phyloP scores from a whole-genome alignment of 2,329 filamentous ascomycete genomes.

The Ophiostoma pallidulum region DNA sequence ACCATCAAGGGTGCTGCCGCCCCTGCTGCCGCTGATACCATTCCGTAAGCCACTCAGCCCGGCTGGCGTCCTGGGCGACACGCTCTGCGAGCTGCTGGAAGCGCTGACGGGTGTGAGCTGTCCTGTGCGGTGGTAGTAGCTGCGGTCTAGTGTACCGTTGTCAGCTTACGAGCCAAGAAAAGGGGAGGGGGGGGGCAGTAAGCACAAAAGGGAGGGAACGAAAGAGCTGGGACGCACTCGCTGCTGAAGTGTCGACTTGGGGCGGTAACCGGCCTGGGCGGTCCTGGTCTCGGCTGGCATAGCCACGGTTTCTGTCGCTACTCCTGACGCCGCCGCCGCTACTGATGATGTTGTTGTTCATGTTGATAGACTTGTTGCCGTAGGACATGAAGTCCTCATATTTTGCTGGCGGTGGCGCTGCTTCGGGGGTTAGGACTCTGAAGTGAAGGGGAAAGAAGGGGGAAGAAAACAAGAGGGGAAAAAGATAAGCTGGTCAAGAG shows the following conservation, averaged over 20 bases:
- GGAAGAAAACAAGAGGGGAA: not conserved
- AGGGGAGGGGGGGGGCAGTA: conserved; percentile 6
- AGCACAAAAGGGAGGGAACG: not conserved
- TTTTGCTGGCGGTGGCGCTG: conserved; percentile 10
- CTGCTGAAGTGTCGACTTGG: conserved; percentile 46
- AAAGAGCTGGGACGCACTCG: conserved; percentile 46
- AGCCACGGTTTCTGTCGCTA: not conserved
- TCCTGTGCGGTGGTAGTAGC: conserved; percentile 43
- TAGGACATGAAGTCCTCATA: conserved; percentile 31
- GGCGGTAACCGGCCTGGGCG: conserved; percentile 40
- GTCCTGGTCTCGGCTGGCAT: conserved; percentile 22
- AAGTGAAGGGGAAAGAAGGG: too few species aligned
- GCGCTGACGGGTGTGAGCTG: conserved; percentile 57
- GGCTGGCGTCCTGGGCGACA: conserved; percentile 53
- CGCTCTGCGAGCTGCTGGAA: conserved; percentile 47
- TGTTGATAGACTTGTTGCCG: conserved; percentile 22
- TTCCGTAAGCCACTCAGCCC: conserved; percentile 24
- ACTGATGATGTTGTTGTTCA: conserved; percentile 26
- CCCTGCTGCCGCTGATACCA: not conserved
- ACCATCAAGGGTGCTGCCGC: too few species aligned
- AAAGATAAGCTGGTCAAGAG: too few species aligned
- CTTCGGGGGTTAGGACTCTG: too few species aligned
- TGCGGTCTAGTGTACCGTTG: conserved; percentile 44
- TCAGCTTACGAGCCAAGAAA: too few species aligned
- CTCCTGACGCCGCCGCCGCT: conserved; percentile 23